These are phyloP conservation scores for Oryza punctata DNA, from an alignment of 176 grass and related monocot species.

Conservation along the genomic window DNA sequence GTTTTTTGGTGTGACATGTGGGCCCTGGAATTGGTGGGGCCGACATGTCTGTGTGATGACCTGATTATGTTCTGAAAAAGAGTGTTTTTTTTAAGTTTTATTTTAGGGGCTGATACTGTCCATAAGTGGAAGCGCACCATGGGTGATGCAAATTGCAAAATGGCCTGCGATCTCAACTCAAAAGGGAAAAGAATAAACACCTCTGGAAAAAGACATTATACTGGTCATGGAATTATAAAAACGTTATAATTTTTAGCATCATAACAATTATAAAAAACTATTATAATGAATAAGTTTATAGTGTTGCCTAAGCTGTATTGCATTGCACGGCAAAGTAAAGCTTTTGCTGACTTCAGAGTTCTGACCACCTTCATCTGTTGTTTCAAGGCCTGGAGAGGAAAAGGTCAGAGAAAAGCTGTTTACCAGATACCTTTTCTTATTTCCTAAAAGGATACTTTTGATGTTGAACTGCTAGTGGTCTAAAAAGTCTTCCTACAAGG, in stretches of 20 bases:
- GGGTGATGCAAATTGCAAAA: not conserved
- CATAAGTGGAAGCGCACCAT: conserved; percentile 6
- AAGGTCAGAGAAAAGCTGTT: not conserved
- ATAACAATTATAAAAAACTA: not conserved
- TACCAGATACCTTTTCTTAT: not conserved
- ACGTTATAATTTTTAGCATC: not conserved
- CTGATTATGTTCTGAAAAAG: too few species aligned
- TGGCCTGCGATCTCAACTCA: not conserved
- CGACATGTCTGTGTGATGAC: not conserved
- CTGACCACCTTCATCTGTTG: not conserved
- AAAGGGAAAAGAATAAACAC: not conserved
- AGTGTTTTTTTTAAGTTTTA: too few species aligned
- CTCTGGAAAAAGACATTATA: not conserved
- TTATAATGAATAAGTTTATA: not conserved
- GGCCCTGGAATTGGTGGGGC: not conserved
- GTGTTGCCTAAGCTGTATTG: not conserved
- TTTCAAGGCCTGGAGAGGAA: not conserved
- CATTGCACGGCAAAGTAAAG: not conserved
- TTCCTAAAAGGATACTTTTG: not conserved
- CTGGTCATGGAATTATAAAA: not conserved
- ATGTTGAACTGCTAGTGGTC: not conserved
- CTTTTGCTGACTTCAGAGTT: not conserved
- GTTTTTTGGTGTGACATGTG: not conserved
- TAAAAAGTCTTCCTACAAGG: not conserved
- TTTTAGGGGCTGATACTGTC: not conserved